Percentiles rank a stretch among this genome's conserved stretches.
These are phyloP conservation scores for Rhododendron kiyosumense DNA, from an alignment of 148 eudicot genomes.

Conservation along the genomic window DNA sequence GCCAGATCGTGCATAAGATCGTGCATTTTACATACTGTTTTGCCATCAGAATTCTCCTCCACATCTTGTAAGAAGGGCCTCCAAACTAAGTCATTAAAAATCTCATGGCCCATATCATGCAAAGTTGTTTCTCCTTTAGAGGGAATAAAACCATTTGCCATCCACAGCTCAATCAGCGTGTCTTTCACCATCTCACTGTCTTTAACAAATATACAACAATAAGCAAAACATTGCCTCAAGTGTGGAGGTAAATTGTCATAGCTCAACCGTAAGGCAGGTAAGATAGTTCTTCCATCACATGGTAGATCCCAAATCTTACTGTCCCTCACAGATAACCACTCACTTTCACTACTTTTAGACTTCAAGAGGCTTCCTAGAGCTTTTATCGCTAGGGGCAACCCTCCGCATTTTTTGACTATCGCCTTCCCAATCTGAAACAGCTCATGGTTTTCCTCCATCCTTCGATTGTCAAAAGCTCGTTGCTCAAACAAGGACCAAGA, in stretches of 20 bases:
- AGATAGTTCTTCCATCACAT: background rate
- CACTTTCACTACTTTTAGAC: too few relatives aligned
- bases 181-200: too few relatives aligned
- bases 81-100: background rate
- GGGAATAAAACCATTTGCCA: too few relatives aligned
- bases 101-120: background rate
- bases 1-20: background rate
- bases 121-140: too few relatives aligned
- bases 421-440: conserved; percentile 3
- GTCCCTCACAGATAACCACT: background rate
- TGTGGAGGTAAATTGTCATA: background rate
- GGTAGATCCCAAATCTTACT: conserved; percentile 11
- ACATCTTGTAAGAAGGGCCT: conserved; percentile 11
- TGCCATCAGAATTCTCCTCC: background rate
- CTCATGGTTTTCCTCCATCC: background rate
- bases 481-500: background rate
- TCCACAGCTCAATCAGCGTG: too few relatives aligned
- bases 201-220: too few relatives aligned
- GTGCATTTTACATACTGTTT: conserved; percentile 8
- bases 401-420: conserved; percentile 9
- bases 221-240: too few relatives aligned
- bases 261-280: conserved; percentile 13
- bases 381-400: conserved; percentile 12
- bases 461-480: background rate
- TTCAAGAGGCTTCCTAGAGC: conserved; percentile 15